Evolutionary conservation across 2,329 filamentous ascomycete species (phyloP), one percentile per base, ranked within the genome.

Genomic region (Venturia nashicola): DNA sequence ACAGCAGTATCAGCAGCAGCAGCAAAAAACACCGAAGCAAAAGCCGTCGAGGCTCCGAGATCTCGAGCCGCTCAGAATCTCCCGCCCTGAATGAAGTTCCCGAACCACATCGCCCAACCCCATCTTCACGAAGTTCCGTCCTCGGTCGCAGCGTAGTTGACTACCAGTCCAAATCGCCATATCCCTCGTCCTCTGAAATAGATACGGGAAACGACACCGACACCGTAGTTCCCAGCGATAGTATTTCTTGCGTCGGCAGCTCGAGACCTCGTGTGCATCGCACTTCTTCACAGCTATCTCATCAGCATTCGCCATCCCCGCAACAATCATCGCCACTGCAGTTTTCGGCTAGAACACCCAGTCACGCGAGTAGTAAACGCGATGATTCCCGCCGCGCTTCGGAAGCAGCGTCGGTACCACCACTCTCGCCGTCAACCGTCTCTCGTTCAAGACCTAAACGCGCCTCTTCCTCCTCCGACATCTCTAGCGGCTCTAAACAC

Each of bases 141-240:
- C 68, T 75, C 16, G 71, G 72, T 42, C 73, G 73, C 40, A 70
- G 72, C 63, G 23, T 59, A 14, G 51, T 46, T 14, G 59, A 67
- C 27, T 69, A 69, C 61, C 69, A 69, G 11, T 64, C 54, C 5
- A 63, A 54, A 16, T 36, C 51, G n/a, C 51, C 54, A 12, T 64
- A 59, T 54, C 34, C 55, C 11, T 64, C 66, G 23, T 69, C 65
- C 51, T 72, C 69, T n/a, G 67, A 71, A 39, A 74, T 77, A 61
- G 74, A 75, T 23, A 67, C 70, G n/a, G 72, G 70, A 34, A 75
- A 72, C 63, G 76, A 80, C 64, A 69, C 70, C 61, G 76, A 76
- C 65, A 79, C 77, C 4, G 75, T 81, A 1, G 74, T 76, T 2
- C 79, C 79, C 1, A 76, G 77, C 65, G 79, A 81, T 65, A 78